A percentile compares a stretch with the other conserved stretches of the same genome.
phyloP scores from a whole-genome alignment of 108 stramenopile genomes.

The Cyclostephanos invisitatus region DNA sequence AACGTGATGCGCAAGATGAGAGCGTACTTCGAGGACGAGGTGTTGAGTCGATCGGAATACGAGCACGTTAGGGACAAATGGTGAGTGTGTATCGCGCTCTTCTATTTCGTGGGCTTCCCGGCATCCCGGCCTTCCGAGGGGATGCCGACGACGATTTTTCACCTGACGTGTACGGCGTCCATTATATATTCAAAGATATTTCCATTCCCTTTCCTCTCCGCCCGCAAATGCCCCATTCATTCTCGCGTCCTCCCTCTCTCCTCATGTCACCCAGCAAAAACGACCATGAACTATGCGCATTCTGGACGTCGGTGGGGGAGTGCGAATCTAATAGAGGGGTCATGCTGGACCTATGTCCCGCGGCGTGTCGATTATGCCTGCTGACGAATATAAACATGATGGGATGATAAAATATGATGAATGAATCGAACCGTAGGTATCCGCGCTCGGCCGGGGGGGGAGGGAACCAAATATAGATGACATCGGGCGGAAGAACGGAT shows the following conservation, averaged over 20 bases:
- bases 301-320: constrained; percentile 77
- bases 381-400: constrained; percentile 48
- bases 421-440: too few relatives aligned
- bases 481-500: not conserved
- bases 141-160: too few relatives aligned
- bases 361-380: constrained; percentile 81
- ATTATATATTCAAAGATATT: too few relatives aligned
- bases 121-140: too few relatives aligned
- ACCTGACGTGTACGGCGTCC: not conserved
- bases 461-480: too few relatives aligned
- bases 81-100: too few relatives aligned
- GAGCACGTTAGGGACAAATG: constrained; percentile 59
- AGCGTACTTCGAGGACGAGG: constrained; percentile 69
- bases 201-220: not conserved
- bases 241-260: not conserved
- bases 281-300: constrained; percentile 63
- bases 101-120: too few relatives aligned
- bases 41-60: constrained; percentile 67
- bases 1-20: constrained; percentile 60
- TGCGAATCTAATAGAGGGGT: constrained; percentile 73
- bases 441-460: too few relatives aligned
- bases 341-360: constrained; percentile 78
- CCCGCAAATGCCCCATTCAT: not conserved
- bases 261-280: constrained; percentile 49
- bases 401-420: constrained; percentile 11